Conservation (phyloP, 164 flowering plant genomes). For the Nymphaea colorata region DNA sequence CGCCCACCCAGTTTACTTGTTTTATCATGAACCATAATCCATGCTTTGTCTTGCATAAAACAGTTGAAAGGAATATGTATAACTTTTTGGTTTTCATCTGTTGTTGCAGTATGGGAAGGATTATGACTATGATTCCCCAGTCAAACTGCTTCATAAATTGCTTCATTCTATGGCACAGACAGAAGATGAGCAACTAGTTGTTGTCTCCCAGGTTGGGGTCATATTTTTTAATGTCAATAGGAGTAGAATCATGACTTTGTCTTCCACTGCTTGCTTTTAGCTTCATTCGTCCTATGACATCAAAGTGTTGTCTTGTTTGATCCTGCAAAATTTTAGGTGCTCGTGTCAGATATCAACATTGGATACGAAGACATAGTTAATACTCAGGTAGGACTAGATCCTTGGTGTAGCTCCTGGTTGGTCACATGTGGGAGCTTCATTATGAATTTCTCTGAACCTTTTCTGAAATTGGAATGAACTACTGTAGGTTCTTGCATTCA, state of each 20-base stretch:
- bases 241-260: too few species aligned
- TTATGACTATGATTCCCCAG: slow-evolving; percentile 76
- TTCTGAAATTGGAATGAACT: background rate
- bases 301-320: background rate
- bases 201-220: slow-evolving; percentile 68
- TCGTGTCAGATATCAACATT: slow-evolving; percentile 82
- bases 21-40: too few species aligned
- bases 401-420: background rate
- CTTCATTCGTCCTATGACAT: background rate
- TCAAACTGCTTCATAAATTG: slow-evolving; percentile 77
- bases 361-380: slow-evolving; percentile 91
- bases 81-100: background rate
- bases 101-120: slow-evolving; percentile 71
- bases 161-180: slow-evolving; percentile 69
- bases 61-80: too few species aligned
- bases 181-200: slow-evolving; percentile 77
- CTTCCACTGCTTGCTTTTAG: too few species aligned
- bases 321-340: slow-evolving; percentile 39
- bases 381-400: slow-evolving; percentile 41
- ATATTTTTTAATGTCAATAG: background rate
- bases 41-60: too few species aligned
- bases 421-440: background rate
- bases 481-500: slow-evolving; percentile 60
- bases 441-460: background rate
- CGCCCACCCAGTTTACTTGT: too few species aligned